These are phyloP conservation scores for Akebia trifoliata DNA, from an alignment of 164 flowering plant genomes.

Conservation along the genomic window DNA sequence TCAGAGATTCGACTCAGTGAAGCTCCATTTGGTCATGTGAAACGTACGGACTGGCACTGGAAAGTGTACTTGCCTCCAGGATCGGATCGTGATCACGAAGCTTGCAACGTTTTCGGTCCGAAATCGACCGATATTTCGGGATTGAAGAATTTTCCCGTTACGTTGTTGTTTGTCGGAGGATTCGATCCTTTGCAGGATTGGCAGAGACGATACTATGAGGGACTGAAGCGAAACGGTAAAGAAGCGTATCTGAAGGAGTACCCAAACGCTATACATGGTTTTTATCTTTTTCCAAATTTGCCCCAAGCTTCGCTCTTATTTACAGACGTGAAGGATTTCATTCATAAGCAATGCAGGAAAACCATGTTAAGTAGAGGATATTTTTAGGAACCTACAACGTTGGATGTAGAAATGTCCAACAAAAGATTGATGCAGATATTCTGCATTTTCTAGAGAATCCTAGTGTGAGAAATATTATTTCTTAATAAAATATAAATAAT, in stretches of 20 bases:
- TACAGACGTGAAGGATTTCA: slow-evolving; percentile 15
- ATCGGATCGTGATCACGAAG: slow-evolving; percentile 27
- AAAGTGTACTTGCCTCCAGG: slow-evolving; percentile 33
- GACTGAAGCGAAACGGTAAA: slow-evolving; percentile 22
- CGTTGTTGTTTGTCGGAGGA: slow-evolving; percentile 20
- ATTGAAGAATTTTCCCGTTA: slow-evolving; percentile 16
- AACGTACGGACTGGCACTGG: slow-evolving; percentile 22
- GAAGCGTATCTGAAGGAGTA: slow-evolving; percentile 22
- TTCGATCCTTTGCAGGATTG: slow-evolving; percentile 26
- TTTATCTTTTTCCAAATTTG: slow-evolving; percentile 25
- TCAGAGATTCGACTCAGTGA: slow-evolving; percentile 20
- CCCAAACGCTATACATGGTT: slow-evolving; percentile 25
- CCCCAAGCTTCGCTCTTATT: slow-evolving; percentile 16
- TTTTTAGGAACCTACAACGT: no score
- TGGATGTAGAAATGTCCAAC: no score
- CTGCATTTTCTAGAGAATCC: no score
- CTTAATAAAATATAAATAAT: no score
- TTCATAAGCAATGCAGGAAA: slow-evolving; percentile 6
- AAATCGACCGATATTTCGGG: slow-evolving; percentile 5
- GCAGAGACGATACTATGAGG: slow-evolving; percentile 25
- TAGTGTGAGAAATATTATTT: no score
- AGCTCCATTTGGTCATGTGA: background rate
- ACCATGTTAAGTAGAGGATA: no score
- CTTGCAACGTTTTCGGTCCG: slow-evolving; percentile 23
- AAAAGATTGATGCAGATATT: no score